A percentile compares a stretch with the other conserved stretches of the same genome.
Evolutionary conservation across 768 basidiomycete species (phyloP).

Genomic region (Leucosporidium yakuticum): DNA sequence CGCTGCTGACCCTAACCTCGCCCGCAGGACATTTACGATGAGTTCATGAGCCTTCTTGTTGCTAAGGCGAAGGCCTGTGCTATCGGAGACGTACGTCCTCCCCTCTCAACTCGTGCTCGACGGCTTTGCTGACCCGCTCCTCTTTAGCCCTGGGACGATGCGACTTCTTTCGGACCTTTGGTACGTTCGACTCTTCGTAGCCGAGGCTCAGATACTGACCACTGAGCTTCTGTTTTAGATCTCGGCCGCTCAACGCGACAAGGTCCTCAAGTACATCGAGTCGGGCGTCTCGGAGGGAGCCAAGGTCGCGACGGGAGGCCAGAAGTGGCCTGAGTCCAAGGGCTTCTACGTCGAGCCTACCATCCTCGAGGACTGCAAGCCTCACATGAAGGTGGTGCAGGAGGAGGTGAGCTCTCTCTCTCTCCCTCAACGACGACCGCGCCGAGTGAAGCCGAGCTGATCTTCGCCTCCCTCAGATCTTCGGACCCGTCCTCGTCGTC

Average conservation of each 20-base stretch:
- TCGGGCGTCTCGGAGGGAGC: constrained; percentile 79
- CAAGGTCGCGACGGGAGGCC: constrained; percentile 68
- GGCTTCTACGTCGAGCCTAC: constrained; percentile 90
- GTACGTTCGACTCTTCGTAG: constrained; percentile 45
- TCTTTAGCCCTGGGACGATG: constrained; percentile 54
- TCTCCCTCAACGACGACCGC: constrained; percentile 4
- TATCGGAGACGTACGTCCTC: constrained; percentile 55
- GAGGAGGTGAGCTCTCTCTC: constrained; percentile 56
- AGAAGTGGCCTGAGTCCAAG: constrained; percentile 46
- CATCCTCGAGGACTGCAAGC: constrained; percentile 70
- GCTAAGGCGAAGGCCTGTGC: constrained; percentile 62
- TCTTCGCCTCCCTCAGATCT: constrained; percentile 52
- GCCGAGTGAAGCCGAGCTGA: neutral
- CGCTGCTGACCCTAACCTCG: neutral
- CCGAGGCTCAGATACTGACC: too few species aligned
- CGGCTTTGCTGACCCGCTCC: constrained; percentile 43
- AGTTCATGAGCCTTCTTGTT: constrained; percentile 64
- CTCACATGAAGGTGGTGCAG: constrained; percentile 66
- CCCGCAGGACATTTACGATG: constrained; percentile 62
- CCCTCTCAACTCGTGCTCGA: neutral
- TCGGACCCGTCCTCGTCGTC: constrained; percentile 57
- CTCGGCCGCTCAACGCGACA: constrained; percentile 60
- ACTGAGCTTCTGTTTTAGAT: constrained; percentile 6
- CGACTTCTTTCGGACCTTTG: constrained; percentile 72
- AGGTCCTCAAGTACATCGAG: constrained; percentile 81